Conservation (phyloP, 176 grass and related monocot species). For the Aegilops speltoides region DNA sequence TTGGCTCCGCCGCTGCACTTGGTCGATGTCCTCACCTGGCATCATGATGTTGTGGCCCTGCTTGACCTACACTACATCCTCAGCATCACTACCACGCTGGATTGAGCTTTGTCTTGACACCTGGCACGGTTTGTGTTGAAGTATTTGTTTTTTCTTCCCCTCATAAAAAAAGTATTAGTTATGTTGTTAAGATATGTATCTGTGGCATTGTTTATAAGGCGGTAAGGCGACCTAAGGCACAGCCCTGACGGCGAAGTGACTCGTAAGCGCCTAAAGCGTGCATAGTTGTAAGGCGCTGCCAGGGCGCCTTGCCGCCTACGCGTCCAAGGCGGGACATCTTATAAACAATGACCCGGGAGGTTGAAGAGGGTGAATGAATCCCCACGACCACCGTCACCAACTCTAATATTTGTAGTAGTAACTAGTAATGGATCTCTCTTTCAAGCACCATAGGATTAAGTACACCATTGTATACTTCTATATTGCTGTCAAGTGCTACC, state of each 20-base stretch:
- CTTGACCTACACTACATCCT: neutral
- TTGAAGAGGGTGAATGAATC: neutral
- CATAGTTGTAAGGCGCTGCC: too few species aligned
- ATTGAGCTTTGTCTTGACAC: neutral
- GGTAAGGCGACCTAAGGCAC: too few species aligned
- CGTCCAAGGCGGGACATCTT: too few species aligned
- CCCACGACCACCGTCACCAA: neutral
- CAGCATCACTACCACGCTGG: neutral
- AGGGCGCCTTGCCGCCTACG: too few species aligned
- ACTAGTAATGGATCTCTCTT: neutral
- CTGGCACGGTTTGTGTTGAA: neutral
- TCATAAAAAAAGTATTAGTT: neutral
- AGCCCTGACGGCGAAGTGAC: too few species aligned
- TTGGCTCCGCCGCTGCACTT: neutral
- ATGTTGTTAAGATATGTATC: neutral
- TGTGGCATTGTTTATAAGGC: too few species aligned
- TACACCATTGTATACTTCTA: neutral
- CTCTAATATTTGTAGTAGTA: neutral
- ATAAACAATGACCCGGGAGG: neutral
- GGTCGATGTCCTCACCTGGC: neutral
- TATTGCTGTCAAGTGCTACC: neutral
- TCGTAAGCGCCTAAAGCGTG: too few species aligned
- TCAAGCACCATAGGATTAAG: conserved; percentile 18
- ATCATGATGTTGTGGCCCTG: neutral
- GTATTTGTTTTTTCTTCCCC: neutral